phyloP scores from a whole-genome alignment of 305 asterid species.

The Petunia hybrid region DNA sequence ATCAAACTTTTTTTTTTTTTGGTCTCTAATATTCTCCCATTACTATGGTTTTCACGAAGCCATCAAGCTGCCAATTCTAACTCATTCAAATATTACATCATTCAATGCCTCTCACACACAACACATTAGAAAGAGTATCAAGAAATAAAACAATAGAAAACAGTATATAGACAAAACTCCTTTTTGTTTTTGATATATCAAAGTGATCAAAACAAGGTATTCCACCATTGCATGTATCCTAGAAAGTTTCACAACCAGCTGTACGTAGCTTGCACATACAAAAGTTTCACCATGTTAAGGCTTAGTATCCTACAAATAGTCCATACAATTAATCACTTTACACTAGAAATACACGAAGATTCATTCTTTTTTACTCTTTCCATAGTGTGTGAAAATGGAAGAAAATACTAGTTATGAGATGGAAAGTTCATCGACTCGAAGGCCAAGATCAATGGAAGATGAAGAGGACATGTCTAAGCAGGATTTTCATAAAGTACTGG shows the following conservation, averaged over 20 bases:
- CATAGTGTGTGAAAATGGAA: neutral
- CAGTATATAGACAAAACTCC: neutral
- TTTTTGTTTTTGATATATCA: neutral
- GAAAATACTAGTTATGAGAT: constrained; percentile 17
- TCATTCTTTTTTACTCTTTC: constrained; percentile 9
- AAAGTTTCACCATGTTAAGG: neutral
- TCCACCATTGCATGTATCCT: constrained; percentile 18
- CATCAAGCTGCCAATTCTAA: neutral
- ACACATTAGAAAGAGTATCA: too few species aligned
- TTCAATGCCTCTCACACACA: constrained; percentile 5
- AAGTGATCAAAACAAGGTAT: constrained; percentile 13
- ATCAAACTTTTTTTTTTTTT: too few species aligned
- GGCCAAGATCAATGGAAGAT: constrained; percentile 39
- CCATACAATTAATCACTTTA: neutral
- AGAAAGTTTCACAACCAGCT: constrained; percentile 27
- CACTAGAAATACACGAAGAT: neutral
- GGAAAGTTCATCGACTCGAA: constrained; percentile 29
- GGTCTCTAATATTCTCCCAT: neutral
- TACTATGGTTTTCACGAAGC: neutral
- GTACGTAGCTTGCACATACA: constrained; percentile 4
- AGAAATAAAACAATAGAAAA: neutral
- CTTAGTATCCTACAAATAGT: neutral
- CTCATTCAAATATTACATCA: neutral
- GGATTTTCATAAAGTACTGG: constrained; percentile 49
- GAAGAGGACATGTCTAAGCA: constrained; percentile 47